Conservation (phyloP, 2,329 filamentous ascomycete genomes). For the Epichloe uncinata region DNA sequence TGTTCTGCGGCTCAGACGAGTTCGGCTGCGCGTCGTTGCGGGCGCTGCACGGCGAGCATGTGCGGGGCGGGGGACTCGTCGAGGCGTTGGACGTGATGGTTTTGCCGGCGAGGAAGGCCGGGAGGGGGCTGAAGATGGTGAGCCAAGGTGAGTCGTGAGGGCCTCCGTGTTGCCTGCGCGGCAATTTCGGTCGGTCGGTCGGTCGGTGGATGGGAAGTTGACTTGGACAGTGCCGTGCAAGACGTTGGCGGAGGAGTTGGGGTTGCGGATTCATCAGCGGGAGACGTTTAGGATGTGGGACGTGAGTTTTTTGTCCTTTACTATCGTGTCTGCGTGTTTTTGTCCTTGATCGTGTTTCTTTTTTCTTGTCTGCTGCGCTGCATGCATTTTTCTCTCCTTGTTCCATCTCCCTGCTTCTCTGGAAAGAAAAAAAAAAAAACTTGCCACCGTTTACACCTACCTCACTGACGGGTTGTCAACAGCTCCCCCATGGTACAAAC, state of each 20-base stretch:
- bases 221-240: constrained; percentile 55
- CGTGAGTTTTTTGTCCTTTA: constrained; percentile 30
- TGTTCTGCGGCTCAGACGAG: constrained; percentile 89
- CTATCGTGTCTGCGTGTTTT: no score
- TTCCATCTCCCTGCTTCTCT: no score
- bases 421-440: no score
- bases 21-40: constrained; percentile 72
- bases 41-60: constrained; percentile 51
- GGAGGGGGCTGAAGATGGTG: constrained; percentile 58
- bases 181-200: no score
- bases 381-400: no score
- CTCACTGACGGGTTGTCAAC: not conserved
- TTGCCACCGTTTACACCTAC: not conserved
- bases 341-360: no score
- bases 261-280: constrained; percentile 56
- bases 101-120: constrained; percentile 62
- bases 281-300: constrained; percentile 77
- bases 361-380: no score
- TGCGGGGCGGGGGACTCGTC: constrained; percentile 39
- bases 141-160: constrained; percentile 50
- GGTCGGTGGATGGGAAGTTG: no score
- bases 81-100: constrained; percentile 77
- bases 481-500: constrained; percentile 52
- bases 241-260: constrained; percentile 46
- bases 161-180: no score